phyloP scores from a whole-genome alignment of 225 moss, liverwort and hornwort genomes.

The Climacium dendroides region DNA sequence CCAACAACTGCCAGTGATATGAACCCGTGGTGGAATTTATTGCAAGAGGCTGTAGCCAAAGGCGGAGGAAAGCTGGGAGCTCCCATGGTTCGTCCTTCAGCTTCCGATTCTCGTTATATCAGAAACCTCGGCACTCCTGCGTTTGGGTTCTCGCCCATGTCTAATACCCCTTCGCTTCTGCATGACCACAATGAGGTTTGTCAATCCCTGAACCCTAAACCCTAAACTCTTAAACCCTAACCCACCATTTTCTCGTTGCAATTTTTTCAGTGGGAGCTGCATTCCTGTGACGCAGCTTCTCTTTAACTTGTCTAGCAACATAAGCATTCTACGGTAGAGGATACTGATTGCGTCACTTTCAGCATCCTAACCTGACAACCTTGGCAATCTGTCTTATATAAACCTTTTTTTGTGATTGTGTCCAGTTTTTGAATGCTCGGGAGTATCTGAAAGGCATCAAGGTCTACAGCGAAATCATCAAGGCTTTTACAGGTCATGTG shows the following conservation, averaged over 20 bases:
- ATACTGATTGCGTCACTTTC: no score
- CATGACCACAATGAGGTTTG: slow-evolving; percentile 60
- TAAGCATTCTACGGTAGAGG: not conserved
- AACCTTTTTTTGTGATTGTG: not conserved
- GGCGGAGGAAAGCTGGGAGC: slow-evolving; percentile 18
- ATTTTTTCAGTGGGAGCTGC: not conserved
- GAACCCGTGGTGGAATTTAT: slow-evolving; percentile 64
- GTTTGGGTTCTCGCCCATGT: slow-evolving; percentile 55
- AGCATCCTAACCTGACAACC: no score
- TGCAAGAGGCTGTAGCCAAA: slow-evolving; percentile 22
- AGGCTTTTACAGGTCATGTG: slow-evolving; percentile 23
- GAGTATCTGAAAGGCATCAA: slow-evolving; percentile 67
- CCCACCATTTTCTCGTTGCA: not conserved
- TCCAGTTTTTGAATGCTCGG: slow-evolving; percentile 52
- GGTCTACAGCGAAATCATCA: slow-evolving; percentile 48
- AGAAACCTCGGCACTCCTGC: slow-evolving; percentile 42
- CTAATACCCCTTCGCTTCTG: slow-evolving; percentile 30
- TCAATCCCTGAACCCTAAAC: not conserved
- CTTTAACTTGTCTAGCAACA: not conserved
- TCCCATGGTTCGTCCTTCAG: slow-evolving; percentile 37
- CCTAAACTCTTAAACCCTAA: not conserved
- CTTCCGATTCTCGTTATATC: slow-evolving; percentile 50
- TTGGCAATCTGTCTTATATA: not conserved
- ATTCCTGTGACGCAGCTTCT: not conserved
- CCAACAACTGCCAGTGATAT: slow-evolving; percentile 18